phyloP scores from a whole-genome alignment of 1,284 basidiomycete genomes.

The Xanthoconium separans region DNA sequence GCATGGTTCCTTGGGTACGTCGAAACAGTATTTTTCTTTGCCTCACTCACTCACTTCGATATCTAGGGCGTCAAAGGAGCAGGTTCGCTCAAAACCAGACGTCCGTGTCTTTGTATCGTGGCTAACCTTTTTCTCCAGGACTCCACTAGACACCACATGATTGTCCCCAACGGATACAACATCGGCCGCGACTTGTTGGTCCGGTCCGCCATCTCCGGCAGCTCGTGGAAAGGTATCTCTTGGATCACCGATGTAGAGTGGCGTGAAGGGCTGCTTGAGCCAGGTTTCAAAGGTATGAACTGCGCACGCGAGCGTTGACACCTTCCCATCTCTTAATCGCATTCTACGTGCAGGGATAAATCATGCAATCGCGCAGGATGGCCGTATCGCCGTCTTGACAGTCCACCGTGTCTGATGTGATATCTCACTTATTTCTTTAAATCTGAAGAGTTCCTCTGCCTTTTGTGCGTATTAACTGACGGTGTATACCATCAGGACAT shows the following conservation, averaged over 20 bases:
- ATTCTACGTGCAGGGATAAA: slow-evolving; percentile 58
- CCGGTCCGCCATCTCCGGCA: slow-evolving; percentile 57
- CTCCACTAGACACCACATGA: slow-evolving; percentile 65
- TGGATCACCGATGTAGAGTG: slow-evolving; percentile 77
- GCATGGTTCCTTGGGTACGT: slow-evolving; percentile 74
- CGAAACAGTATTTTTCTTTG: not conserved
- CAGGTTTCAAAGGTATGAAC: slow-evolving; percentile 57
- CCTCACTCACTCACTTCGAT: not conserved
- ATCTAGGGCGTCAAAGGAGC: slow-evolving; percentile 68
- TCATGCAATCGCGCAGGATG: slow-evolving; percentile 77
- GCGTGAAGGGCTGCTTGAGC: slow-evolving; percentile 62
- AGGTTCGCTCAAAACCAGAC: slow-evolving; percentile 36
- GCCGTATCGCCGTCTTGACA: slow-evolving; percentile 73
- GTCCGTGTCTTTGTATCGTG: not conserved
- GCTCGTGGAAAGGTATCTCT: slow-evolving; percentile 57
- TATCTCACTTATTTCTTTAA: not conserved
- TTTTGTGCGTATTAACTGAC: not conserved
- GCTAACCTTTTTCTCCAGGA: slow-evolving; percentile 38
- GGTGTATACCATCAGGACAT: slow-evolving; percentile 17
- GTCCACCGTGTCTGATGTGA: slow-evolving; percentile 44
- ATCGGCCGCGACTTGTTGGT: slow-evolving; percentile 75
- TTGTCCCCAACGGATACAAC: slow-evolving; percentile 75
- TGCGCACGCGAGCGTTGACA: not conserved
- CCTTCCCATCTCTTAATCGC: not conserved
- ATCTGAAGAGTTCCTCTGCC: not conserved